phyloP scores from a whole-genome alignment of 176 grass and related monocot species.

The Dendrocalamus sinicus region DNA sequence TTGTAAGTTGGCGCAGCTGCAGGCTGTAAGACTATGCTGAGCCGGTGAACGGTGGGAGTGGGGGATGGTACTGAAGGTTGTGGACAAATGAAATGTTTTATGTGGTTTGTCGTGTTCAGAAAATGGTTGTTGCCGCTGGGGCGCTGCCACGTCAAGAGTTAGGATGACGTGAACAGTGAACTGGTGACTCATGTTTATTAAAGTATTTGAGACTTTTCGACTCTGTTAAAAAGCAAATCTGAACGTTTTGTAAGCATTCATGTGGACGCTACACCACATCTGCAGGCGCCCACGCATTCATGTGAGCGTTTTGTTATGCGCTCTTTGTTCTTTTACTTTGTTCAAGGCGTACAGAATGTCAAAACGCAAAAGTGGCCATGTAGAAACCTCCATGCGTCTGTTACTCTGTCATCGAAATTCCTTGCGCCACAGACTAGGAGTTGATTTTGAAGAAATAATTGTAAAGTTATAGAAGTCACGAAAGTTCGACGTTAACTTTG shows the following conservation, averaged over 20 bases:
- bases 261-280: neutral
- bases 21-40: neutral
- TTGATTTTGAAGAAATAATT: neutral
- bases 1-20: neutral
- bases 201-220: neutral
- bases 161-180: neutral
- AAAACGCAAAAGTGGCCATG: neutral
- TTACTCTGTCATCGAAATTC: neutral
- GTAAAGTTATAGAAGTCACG: neutral
- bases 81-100: neutral
- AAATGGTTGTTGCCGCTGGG: neutral
- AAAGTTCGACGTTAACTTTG: neutral
- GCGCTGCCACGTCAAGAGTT: neutral
- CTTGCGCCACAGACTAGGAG: neutral
- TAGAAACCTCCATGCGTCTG: neutral
- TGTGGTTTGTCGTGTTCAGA: neutral
- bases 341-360: neutral
- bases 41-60: neutral
- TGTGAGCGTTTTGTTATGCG: neutral
- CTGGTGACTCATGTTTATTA: neutral
- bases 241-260: neutral
- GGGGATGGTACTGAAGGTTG: neutral
- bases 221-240: neutral
- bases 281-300: neutral
- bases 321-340: neutral